A percentile compares a stretch with the other conserved stretches of the same genome.
Conservation (phyloP, 2,329 filamentous ascomycete species). For the Apiospora saccharicola region DNA sequence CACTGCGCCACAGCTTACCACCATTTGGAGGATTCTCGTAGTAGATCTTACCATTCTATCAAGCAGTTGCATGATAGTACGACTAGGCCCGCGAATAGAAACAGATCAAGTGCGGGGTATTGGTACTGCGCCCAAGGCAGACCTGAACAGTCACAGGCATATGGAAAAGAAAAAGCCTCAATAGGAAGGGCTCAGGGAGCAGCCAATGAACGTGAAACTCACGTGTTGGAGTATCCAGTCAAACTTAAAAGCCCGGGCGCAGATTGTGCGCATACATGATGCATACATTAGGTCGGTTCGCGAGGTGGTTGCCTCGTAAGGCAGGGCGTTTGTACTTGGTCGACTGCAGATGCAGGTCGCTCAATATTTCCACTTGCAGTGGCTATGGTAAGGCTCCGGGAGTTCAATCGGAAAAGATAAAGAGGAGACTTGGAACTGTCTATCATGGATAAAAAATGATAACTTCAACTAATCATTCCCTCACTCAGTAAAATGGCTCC, state of each 20-base stretch:
- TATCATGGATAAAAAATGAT: background rate
- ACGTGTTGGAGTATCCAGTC: background rate
- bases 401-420: background rate
- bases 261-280: background rate
- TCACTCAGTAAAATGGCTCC: background rate
- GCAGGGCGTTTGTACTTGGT: background rate
- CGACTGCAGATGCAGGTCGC: background rate
- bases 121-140: background rate
- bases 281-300: background rate
- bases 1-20: no score
- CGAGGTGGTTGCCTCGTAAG: background rate
- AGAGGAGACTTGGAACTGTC: background rate
- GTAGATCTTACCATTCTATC: no score
- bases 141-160: background rate
- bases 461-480: background rate
- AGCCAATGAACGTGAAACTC: background rate
- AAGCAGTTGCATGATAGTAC: no score
- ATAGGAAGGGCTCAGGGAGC: no score
- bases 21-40: no score
- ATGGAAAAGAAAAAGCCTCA: background rate
- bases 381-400: background rate
- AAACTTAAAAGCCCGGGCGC: no score
- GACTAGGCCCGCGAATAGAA: background rate
- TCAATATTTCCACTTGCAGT: background rate
- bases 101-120: background rate